Percentiles rank a stretch among this genome's conserved stretches.
Evolutionary conservation across 257 asterid species (phyloP).

Genomic region (Solanum stenotomum): DNA sequence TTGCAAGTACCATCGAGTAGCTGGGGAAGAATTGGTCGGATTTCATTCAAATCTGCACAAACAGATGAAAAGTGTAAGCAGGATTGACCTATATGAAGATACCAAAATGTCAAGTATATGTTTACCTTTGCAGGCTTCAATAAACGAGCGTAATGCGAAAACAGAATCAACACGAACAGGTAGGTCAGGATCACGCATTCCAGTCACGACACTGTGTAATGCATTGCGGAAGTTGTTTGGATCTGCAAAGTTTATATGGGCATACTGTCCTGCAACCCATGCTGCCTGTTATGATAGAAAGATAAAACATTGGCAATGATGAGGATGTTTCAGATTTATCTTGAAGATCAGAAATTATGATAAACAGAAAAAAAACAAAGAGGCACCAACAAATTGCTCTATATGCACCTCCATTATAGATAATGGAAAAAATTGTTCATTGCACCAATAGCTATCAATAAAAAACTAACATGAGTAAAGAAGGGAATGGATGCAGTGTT

Average conservation of each 20-base stretch:
- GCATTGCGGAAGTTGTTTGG: conserved; percentile 85
- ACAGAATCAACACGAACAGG: conserved; percentile 99
- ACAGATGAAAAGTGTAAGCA: conserved; percentile 1
- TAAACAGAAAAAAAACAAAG: not conserved
- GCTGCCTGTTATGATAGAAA: conserved; percentile 62
- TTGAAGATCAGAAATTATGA: not conserved
- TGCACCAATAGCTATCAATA: not conserved
- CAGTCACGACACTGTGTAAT: conserved; percentile 82
- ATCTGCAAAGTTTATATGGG: conserved; percentile 71
- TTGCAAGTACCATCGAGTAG: conserved; percentile 73
- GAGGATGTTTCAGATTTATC: not conserved
- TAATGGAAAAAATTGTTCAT: not conserved
- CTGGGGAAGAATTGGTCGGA: conserved; percentile 91
- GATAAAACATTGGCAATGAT: not conserved
- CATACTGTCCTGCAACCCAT: conserved; percentile 99
- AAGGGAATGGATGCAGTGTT: not conserved
- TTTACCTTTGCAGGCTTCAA: conserved; percentile 91
- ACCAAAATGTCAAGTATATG: not conserved
- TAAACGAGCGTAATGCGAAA: conserved; percentile 86
- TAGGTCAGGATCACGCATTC: conserved; percentile 97
- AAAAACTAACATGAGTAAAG: not conserved
- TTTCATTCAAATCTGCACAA: conserved; percentile 67
- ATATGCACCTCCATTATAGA: not conserved
- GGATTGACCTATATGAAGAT: not conserved
- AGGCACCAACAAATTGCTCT: not conserved